phyloP scores from a whole-genome alignment of 805 yeast genomes.

The Pichia heedii region DNA sequence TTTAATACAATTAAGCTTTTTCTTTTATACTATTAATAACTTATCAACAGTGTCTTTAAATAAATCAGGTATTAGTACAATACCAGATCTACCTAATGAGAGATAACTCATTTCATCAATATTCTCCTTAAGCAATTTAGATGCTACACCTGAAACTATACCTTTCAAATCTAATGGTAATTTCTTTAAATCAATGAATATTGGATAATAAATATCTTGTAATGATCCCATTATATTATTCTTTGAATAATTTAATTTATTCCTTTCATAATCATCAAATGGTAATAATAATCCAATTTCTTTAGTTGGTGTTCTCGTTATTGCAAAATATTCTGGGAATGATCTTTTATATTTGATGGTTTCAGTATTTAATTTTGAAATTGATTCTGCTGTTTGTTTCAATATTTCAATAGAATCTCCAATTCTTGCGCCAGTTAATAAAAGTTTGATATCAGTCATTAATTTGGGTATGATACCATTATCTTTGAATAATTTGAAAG shows the following conservation, averaged over 20 bases:
- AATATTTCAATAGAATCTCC: conserved; percentile 36
- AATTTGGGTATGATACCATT: conserved; percentile 37
- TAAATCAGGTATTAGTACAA: conserved; percentile 51
- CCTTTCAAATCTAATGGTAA: conserved; percentile 56
- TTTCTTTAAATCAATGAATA: conserved; percentile 42
- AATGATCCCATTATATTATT: conserved; percentile 44
- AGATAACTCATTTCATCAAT: conserved; percentile 47
- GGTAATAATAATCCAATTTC: conserved; percentile 44
- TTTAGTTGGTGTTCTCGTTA: conserved; percentile 41
- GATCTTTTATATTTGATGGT: neutral
- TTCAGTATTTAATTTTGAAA: conserved; percentile 18
- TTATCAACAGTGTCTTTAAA: conserved; percentile 14
- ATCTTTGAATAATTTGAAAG: conserved; percentile 30
- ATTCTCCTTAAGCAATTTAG: conserved; percentile 29
- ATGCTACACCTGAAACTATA: conserved; percentile 57
- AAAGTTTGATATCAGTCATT: conserved; percentile 31
- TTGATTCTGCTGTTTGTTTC: conserved; percentile 32
- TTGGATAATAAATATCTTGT: conserved; percentile 48
- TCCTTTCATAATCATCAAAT: conserved; percentile 28
- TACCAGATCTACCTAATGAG: conserved; percentile 51
- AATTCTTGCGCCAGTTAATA: conserved; percentile 52
- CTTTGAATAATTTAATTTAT: conserved; percentile 32
- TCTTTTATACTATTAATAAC: conserved; percentile 4
- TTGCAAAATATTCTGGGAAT: conserved; percentile 39
- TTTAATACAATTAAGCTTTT: no score